Evolutionary conservation across 2,329 filamentous ascomycete species (phyloP).

Genomic region (Exserohilum turcica): DNA sequence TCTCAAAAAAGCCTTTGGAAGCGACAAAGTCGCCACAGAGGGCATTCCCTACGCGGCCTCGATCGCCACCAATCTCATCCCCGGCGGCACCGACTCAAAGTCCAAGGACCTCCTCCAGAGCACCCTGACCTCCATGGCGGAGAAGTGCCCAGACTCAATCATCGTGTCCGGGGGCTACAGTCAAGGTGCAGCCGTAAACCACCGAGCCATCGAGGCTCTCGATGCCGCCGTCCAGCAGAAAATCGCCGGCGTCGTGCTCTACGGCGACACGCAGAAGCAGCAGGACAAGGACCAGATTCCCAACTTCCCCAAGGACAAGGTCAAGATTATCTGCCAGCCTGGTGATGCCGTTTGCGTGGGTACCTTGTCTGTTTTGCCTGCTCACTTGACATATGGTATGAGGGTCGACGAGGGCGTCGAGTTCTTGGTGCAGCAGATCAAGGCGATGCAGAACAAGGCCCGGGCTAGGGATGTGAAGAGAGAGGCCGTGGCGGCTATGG

Average conservation of each 20-base stretch:
- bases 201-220: conserved; percentile 41
- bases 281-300: conserved; percentile 49
- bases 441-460: conserved; percentile 33
- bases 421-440: conserved; percentile 36
- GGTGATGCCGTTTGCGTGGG: conserved; percentile 60
- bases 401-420: conserved; percentile 35
- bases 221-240: conserved; percentile 33
- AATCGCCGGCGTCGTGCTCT: conserved; percentile 51
- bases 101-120: conserved; percentile 30
- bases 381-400: conserved; percentile 40
- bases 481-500: conserved; percentile 12
- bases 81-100: conserved; percentile 34
- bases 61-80: conserved; percentile 35
- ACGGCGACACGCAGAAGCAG: conserved; percentile 54
- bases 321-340: conserved; percentile 56
- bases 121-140: conserved; percentile 33
- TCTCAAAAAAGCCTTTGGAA: conserved; percentile 36
- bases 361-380: conserved; percentile 42
- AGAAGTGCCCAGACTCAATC: conserved; percentile 40
- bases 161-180: conserved; percentile 43
- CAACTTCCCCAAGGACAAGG: conserved; percentile 50
- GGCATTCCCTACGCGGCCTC: conserved; percentile 41
- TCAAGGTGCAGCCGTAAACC: conserved; percentile 44
- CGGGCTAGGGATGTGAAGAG: conserved; percentile 38
- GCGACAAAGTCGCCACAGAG: conserved; percentile 37